phyloP scores from a whole-genome alignment of 805 yeast species.

The Metschnikowia aberdeeniae region DNA sequence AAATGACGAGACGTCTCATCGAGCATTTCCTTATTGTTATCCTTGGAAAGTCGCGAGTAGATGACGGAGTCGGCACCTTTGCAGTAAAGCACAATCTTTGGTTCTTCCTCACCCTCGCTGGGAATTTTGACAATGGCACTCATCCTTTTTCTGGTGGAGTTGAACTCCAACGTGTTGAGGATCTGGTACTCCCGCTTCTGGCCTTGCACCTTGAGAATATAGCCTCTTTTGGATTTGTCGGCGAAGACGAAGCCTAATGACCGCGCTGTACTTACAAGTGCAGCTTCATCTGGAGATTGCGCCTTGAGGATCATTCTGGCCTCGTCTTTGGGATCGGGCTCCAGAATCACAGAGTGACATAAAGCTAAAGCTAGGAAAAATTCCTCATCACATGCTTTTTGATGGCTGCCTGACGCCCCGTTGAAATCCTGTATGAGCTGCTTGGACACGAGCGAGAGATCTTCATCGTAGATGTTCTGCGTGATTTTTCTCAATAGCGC shows the following conservation, averaged over 20 bases:
- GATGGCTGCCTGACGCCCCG: slow-evolving; percentile 47
- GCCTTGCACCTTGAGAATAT: slow-evolving; percentile 67
- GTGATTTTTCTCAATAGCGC: slow-evolving; percentile 20
- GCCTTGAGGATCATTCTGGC: slow-evolving; percentile 59
- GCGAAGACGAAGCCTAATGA: slow-evolving; percentile 68
- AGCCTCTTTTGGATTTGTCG: slow-evolving; percentile 64
- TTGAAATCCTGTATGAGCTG: slow-evolving; percentile 60
- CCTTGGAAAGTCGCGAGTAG: slow-evolving; percentile 55
- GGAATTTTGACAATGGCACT: slow-evolving; percentile 75
- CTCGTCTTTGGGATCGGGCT: slow-evolving; percentile 58
- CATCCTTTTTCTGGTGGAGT: slow-evolving; percentile 85
- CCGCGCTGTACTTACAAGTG: slow-evolving; percentile 77
- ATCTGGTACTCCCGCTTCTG: slow-evolving; percentile 65
- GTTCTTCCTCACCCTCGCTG: slow-evolving; percentile 26
- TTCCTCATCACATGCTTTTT: slow-evolving; percentile 60
- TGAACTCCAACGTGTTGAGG: slow-evolving; percentile 69
- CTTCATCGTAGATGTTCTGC: slow-evolving; percentile 43
- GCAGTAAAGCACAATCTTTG: slow-evolving; percentile 63
- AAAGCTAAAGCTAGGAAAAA: slow-evolving; percentile 73
- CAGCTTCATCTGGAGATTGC: slow-evolving; percentile 86
- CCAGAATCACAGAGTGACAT: slow-evolving; percentile 76
- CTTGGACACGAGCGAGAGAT: slow-evolving; percentile 65
- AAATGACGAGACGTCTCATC: slow-evolving; percentile 67
- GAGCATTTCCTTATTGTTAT: slow-evolving; percentile 46
- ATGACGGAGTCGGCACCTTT: slow-evolving; percentile 85